These are phyloP conservation scores for Suillus cothurnatus DNA, from an alignment of 768 basidiomycete genomes.

Conservation along the genomic window DNA sequence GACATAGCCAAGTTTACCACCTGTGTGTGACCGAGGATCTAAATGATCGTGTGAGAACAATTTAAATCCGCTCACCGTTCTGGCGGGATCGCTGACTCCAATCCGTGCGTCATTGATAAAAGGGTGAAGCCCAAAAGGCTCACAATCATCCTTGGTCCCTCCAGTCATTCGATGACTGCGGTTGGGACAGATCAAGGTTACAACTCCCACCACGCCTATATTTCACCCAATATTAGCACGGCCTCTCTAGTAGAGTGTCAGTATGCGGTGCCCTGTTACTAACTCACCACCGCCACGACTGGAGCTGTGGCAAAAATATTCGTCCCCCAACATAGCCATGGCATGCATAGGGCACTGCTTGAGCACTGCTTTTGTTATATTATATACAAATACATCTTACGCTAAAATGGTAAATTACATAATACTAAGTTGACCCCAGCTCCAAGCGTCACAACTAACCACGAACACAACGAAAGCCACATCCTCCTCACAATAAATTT, in stretches of 20 bases:
- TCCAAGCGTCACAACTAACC: neutral
- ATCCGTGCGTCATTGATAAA: constrained; percentile 48
- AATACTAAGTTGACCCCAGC: neutral
- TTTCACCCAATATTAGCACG: neutral
- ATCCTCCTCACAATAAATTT: neutral
- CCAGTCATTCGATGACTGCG: constrained; percentile 5
- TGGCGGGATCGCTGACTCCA: constrained; percentile 52
- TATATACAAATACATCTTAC: too few species aligned
- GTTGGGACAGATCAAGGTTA: neutral
- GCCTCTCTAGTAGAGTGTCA: too few species aligned
- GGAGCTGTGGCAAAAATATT: too few species aligned
- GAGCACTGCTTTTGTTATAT: too few species aligned
- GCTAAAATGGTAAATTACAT: neutral
- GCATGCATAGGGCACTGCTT: too few species aligned
- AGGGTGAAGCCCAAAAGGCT: constrained; percentile 49
- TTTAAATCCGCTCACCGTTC: constrained; percentile 40
- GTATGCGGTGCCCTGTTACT: too few species aligned
- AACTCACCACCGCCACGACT: too few species aligned
- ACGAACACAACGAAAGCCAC: constrained; percentile 1
- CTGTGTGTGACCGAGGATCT: constrained; percentile 26
- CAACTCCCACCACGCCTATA: neutral
- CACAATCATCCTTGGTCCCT: constrained; percentile 2
- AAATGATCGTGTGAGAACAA: too few species aligned
- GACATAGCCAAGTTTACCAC: constrained; percentile 54
- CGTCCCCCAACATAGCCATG: too few species aligned